phyloP scores from a whole-genome alignment of 2,329 filamentous ascomycete genomes.

The Amesomyces nigricolor region DNA sequence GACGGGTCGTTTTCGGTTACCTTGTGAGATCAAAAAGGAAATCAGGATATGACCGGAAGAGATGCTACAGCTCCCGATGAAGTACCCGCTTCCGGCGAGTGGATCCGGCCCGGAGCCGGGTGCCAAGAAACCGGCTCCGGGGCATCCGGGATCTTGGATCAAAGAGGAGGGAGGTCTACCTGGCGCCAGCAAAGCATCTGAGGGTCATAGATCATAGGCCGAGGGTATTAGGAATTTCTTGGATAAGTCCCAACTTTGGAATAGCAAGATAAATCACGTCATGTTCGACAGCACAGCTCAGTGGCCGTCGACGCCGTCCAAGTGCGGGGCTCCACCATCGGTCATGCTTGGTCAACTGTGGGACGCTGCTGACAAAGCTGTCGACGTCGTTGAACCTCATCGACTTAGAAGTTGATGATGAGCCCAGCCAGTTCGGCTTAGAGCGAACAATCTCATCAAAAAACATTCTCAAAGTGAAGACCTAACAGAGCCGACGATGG shows the following conservation, averaged over 20 bases:
- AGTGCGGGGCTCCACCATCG: neutral
- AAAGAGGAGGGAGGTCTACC: too few species aligned
- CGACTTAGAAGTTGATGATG: too few species aligned
- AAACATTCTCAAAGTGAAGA: too few species aligned
- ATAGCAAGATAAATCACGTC: neutral
- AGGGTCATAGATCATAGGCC: too few species aligned
- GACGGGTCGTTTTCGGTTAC: constrained; percentile 20
- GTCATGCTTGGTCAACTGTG: constrained; percentile 1
- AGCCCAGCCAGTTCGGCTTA: too few species aligned
- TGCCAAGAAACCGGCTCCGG: neutral
- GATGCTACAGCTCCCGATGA: neutral
- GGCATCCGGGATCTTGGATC: neutral
- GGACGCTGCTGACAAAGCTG: constrained; percentile 8
- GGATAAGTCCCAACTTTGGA: neutral
- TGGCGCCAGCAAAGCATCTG: too few species aligned
- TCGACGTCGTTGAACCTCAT: neutral
- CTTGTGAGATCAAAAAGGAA: constrained; percentile 1
- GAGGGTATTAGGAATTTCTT: too few species aligned
- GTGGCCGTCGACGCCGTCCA: neutral
- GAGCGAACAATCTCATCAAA: too few species aligned
- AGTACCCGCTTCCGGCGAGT: neutral
- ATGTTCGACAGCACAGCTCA: neutral
- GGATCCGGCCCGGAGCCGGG: neutral
- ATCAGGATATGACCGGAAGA: neutral
- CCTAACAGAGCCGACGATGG: constrained; percentile 8